Evolutionary conservation across 2,329 filamentous ascomycete species (phyloP).

Genomic region (Paracoccidioides brasiliensis): DNA sequence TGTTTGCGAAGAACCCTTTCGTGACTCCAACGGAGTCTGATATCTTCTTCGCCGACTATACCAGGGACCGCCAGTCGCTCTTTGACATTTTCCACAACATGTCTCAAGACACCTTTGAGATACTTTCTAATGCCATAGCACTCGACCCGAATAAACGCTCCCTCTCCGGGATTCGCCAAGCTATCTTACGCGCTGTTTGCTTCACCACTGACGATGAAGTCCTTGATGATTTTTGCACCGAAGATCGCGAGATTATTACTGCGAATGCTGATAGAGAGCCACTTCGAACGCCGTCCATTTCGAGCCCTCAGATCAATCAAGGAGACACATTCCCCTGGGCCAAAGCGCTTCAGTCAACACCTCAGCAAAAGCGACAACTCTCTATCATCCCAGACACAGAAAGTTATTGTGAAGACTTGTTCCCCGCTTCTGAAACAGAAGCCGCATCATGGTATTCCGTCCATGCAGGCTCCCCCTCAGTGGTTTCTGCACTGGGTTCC

Average conservation of each 20-base stretch:
- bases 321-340: conserved; percentile 85
- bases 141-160: conserved; percentile 84
- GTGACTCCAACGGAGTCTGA: conserved; percentile 82
- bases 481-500: conserved; percentile 75
- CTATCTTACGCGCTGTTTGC: conserved; percentile 65
- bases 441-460: conserved; percentile 63
- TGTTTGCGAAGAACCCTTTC: conserved; percentile 96
- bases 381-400: conserved; percentile 71
- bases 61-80: conserved; percentile 81
- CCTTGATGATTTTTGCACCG: conserved; percentile 84
- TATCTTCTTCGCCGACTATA: conserved; percentile 84
- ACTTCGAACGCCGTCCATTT: conserved; percentile 85
- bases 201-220: conserved; percentile 91
- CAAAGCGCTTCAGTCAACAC: conserved; percentile 69
- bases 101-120: conserved; percentile 95
- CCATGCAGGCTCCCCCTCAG: conserved; percentile 62
- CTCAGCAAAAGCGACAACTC: conserved; percentile 62
- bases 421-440: conserved; percentile 58
- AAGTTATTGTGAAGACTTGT: conserved; percentile 73
- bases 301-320: conserved; percentile 66
- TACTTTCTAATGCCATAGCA: conserved; percentile 80
- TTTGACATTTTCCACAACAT: conserved; percentile 98
- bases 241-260: conserved; percentile 61
- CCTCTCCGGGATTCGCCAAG: conserved; percentile 61
- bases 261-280: conserved; percentile 84